Evolutionary conservation across 768 basidiomycete species (phyloP), one percentile per base, ranked within the genome.

Genomic region (Mycena vulgaris): DNA sequence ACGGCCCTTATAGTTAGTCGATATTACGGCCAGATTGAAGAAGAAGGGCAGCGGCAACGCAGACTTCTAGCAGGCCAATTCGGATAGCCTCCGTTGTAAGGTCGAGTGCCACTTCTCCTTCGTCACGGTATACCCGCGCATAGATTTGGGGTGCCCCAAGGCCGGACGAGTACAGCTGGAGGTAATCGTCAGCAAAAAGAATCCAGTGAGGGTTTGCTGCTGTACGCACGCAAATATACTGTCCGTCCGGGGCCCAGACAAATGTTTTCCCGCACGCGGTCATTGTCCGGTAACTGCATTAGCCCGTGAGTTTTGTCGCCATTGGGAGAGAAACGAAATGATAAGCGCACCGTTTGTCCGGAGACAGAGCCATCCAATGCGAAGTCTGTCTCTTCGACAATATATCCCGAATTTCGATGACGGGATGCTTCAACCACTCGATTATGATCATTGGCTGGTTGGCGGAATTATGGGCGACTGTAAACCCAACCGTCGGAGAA

Each of bases 1-100:
- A n/a, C n/a, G n/a, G n/a, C n/a, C n/a, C n/a, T n/a, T n/a, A n/a
- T 39, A 39, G 3, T 39, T 16, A 39, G 42, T 88, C 87, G 21
- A 89, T 85, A 71, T 76, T 82, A 64, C 82, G 81, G 42, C 88
- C 89, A 51, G 78, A 86, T 69, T 84, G 83, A 63, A 90, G 80
- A 39, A 89, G 78, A 10, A 84, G 75, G 0, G 87, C 83, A 0
- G 87, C 85, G 13, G 89, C 80, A 45, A 89, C 74, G 47, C 81
- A 83, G 5, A 79, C 75, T 40, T 89, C 86, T 4, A 88, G 76
- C 28, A 89, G 80, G 16, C 84, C 83, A 6, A 81, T 76, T 55
- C 83, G 81, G 33, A 89, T 78, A 1, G 87, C 87, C 28, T 83
- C 78, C 7, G 84, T 77, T 0, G 84, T 84, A 47, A 90, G 68